These are phyloP conservation scores for Calocera cornea DNA, from an alignment of 768 basidiomycete genomes.

Conservation along the genomic window DNA sequence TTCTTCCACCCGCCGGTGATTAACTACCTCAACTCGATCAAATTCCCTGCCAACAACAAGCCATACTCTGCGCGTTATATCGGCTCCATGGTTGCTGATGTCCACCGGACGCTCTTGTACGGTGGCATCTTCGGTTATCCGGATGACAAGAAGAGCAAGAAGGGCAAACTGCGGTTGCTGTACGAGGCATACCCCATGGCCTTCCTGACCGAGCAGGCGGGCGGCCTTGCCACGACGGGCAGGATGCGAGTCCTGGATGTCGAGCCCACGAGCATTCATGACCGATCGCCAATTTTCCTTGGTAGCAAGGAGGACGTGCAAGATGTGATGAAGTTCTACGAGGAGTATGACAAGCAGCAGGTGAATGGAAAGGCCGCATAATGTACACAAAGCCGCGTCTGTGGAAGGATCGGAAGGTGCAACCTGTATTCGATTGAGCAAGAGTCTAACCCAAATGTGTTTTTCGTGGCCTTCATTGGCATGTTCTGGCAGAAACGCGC, in stretches of 20 bases:
- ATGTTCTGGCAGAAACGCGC: no score
- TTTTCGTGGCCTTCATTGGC: no score
- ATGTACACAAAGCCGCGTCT: background rate
- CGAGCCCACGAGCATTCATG: constrained; percentile 72
- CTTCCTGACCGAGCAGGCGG: constrained; percentile 86
- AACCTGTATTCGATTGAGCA: background rate
- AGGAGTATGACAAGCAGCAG: constrained; percentile 17
- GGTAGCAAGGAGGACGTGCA: constrained; percentile 87
- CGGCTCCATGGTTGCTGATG: constrained; percentile 98
- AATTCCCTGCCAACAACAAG: constrained; percentile 64
- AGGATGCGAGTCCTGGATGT: constrained; percentile 89
- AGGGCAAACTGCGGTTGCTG: constrained; percentile 81
- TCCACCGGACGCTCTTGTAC: constrained; percentile 89
- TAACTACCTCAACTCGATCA: constrained; percentile 80
- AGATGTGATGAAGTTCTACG: constrained; percentile 80
- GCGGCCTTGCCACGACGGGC: constrained; percentile 92
- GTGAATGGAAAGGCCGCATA: background rate
- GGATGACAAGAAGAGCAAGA: constrained; percentile 94
- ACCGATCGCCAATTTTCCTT: constrained; percentile 84
- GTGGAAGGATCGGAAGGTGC: background rate
- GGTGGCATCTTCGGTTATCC: constrained; percentile 99
- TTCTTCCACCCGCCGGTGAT: constrained; percentile 77
- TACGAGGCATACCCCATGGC: constrained; percentile 99
- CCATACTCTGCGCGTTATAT: constrained; percentile 91
- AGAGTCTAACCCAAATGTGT: no score